These are phyloP conservation scores for Pseudozyma sp. DNA, from an alignment of 1,284 basidiomycete species.

Conservation along the genomic window DNA sequence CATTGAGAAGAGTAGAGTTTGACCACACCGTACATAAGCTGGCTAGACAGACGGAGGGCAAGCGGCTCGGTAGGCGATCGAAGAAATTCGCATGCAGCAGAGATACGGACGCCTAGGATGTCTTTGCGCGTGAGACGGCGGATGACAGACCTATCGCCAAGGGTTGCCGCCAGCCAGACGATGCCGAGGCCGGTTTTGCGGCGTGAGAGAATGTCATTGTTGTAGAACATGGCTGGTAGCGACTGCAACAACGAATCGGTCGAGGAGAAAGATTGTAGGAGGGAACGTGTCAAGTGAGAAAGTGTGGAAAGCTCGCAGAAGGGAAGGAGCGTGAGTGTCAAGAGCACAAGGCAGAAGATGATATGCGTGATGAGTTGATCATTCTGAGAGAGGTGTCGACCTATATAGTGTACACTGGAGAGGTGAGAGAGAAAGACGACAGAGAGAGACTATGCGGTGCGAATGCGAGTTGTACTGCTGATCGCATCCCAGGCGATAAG, in stretches of 20 bases:
- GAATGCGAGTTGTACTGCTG: constrained; percentile 28
- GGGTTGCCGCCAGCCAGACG: constrained; percentile 63
- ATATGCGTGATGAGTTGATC: no score
- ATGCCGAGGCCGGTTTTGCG: constrained; percentile 53
- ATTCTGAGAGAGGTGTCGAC: neutral
- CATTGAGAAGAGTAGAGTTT: constrained; percentile 50
- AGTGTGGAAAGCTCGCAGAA: neutral
- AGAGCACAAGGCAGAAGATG: neutral
- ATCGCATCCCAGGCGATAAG: neutral
- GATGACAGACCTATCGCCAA: constrained; percentile 43
- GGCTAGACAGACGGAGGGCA: constrained; percentile 54
- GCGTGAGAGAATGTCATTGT: constrained; percentile 50
- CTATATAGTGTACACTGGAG: neutral
- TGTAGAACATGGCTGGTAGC: constrained; percentile 53
- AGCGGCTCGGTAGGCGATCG: constrained; percentile 47
- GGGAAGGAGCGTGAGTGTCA: neutral
- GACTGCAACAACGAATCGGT: neutral
- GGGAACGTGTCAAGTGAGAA: neutral
- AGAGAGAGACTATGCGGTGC: constrained; percentile 14
- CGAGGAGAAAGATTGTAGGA: neutral
- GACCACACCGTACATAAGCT: constrained; percentile 58
- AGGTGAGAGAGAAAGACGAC: constrained; percentile 1
- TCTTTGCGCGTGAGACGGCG: constrained; percentile 50
- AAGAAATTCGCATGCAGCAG: constrained; percentile 41
- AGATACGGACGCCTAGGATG: constrained; percentile 42